Conservation (phyloP, 2,329 filamentous ascomycete genomes). For the Clonostachys rhizophaga region DNA sequence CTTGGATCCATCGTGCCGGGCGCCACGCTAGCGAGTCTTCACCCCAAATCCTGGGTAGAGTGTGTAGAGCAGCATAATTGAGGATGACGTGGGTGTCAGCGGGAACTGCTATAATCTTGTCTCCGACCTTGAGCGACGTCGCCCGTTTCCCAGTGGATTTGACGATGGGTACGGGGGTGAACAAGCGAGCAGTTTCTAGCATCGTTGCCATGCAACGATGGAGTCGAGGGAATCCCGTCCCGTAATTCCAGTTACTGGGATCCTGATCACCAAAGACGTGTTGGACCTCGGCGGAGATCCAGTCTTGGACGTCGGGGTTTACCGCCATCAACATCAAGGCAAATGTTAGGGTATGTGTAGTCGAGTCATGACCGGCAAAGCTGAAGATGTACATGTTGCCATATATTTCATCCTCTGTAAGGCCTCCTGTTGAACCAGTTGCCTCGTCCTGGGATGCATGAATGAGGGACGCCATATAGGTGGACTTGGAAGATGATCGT, state of each 20-base stretch:
- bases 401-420: conserved; percentile 34
- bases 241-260: conserved; percentile 16
- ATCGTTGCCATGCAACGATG: conserved; percentile 31
- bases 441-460: neutral
- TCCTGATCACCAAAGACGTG: conserved; percentile 9
- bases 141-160: conserved; percentile 13
- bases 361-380: conserved; percentile 37
- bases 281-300: conserved; percentile 32
- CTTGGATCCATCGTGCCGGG: conserved; percentile 10
- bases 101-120: conserved; percentile 1
- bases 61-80: conserved; percentile 2
- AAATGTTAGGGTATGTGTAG: conserved; percentile 26
- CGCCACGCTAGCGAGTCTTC: conserved; percentile 9
- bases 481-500: neutral
- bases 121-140: neutral
- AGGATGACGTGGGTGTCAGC: conserved; percentile 3
- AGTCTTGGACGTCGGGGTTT: conserved; percentile 36
- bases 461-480: conserved; percentile 1
- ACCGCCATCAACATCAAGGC: conserved; percentile 35
- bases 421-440: neutral
- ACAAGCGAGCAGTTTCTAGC: conserved; percentile 35
- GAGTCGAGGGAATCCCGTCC: conserved; percentile 28
- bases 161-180: conserved; percentile 19
- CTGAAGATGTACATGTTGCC: conserved; percentile 44
- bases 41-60: conserved; percentile 9